Evolutionary conservation across 1,284 basidiomycete species (phyloP).

Genomic region (Pseudozyma tsukubaensis): DNA sequence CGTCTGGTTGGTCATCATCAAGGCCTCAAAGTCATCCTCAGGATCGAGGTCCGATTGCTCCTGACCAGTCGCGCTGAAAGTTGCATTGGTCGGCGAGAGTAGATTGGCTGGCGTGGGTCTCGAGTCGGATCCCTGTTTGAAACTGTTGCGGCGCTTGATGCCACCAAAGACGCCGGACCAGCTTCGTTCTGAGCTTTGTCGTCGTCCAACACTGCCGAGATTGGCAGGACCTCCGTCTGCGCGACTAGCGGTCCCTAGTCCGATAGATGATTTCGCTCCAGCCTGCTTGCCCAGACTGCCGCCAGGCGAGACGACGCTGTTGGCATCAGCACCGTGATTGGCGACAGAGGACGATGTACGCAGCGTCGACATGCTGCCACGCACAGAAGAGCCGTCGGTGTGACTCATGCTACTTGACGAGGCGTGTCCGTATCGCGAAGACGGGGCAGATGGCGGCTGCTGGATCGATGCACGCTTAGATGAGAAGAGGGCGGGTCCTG

Average conservation of each 20-base stretch:
- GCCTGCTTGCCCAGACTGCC: slow-evolving; percentile 12
- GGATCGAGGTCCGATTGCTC: slow-evolving; percentile 33
- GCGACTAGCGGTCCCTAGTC: slow-evolving; percentile 3
- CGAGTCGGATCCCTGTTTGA: slow-evolving; percentile 49
- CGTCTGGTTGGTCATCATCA: slow-evolving; percentile 58
- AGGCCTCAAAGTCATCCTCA: slow-evolving; percentile 60
- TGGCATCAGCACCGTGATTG: slow-evolving; percentile 13
- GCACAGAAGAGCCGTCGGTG: slow-evolving; percentile 16
- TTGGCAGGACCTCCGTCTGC: slow-evolving; percentile 4
- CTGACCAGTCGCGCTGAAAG: not conserved
- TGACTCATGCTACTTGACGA: slow-evolving; percentile 29
- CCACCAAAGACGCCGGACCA: slow-evolving; percentile 50
- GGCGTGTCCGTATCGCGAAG: slow-evolving; percentile 19
- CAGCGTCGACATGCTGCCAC: slow-evolving; percentile 28
- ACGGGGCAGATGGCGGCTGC: slow-evolving; percentile 11
- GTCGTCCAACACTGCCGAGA: slow-evolving; percentile 21
- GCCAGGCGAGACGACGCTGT: slow-evolving; percentile 3
- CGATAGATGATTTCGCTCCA: not conserved
- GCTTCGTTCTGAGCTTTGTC: slow-evolving; percentile 45
- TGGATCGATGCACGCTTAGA: slow-evolving; percentile 40
- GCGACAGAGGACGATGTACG: slow-evolving; percentile 26
- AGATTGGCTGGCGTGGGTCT: slow-evolving; percentile 13
- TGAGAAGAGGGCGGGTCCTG: slow-evolving; percentile 40
- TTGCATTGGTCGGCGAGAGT: slow-evolving; percentile 8
- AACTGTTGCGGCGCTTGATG: slow-evolving; percentile 57